A percentile compares a stretch with the other conserved stretches of the same genome.
Conservation (phyloP, 140 eudicot genomes). For the Anethum foeniculum region DNA sequence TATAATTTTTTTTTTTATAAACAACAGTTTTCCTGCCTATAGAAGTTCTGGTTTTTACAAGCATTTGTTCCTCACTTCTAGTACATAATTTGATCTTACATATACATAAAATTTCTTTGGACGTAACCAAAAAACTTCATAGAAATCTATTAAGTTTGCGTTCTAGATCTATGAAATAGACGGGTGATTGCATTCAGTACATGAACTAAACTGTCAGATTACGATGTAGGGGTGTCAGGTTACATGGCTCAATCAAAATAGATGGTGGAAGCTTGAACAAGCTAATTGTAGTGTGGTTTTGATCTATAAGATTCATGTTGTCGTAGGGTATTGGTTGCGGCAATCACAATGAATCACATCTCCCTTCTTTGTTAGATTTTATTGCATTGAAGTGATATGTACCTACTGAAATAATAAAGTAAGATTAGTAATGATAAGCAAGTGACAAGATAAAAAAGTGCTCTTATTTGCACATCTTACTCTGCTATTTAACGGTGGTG, state of each 20-base stretch:
- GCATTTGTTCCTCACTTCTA: background rate
- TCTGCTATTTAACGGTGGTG: background rate
- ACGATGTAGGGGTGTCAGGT: background rate
- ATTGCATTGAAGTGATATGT: background rate
- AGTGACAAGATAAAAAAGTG: background rate
- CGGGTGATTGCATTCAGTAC: background rate
- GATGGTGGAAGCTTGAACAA: background rate
- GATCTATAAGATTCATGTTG: background rate
- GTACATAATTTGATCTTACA: background rate
- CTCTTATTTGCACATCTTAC: background rate
- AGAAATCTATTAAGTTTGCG: background rate
- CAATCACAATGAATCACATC: background rate
- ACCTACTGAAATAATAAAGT: background rate
- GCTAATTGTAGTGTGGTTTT: background rate
- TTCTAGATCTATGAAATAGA: background rate
- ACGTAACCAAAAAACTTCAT: background rate
- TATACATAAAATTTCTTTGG: background rate
- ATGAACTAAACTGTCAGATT: background rate
- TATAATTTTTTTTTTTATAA: background rate
- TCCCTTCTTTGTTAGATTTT: background rate
- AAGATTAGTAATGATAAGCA: background rate
- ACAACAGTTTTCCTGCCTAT: background rate
- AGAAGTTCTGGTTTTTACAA: background rate
- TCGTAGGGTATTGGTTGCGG: background rate
- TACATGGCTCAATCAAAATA: background rate